These are phyloP conservation scores for Mangifera indica DNA, from an alignment of 345 rosid species.

Conservation along the genomic window DNA sequence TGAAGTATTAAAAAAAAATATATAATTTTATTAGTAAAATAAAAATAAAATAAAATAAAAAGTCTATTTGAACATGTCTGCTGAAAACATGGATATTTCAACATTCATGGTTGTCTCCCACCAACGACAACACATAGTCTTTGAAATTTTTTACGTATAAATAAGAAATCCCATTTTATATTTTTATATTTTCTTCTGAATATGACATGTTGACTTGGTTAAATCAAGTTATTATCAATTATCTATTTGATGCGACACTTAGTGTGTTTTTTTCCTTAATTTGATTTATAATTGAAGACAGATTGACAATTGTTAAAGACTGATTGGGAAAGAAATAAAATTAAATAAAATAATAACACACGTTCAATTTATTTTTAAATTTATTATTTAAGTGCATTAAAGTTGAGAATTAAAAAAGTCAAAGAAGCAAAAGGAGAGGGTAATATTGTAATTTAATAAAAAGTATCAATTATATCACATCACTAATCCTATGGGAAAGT, in stretches of 20 bases:
- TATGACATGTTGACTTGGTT: neutral
- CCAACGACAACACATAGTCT: neutral
- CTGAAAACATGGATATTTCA: neutral
- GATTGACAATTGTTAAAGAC: too few species aligned
- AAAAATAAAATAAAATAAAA: neutral
- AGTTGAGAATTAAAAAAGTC: neutral
- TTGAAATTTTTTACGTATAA: neutral
- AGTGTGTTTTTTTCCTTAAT: too few species aligned
- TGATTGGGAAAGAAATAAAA: too few species aligned
- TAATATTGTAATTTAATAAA: neutral
- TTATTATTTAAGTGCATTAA: neutral
- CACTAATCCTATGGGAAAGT: neutral
- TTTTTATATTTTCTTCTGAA: neutral
- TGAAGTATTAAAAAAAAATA: too few species aligned
- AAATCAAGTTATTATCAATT: neutral
- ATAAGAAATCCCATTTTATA: too few species aligned
- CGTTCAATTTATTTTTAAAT: too few species aligned
- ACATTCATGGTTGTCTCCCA: conserved; percentile 17
- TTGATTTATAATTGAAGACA: too few species aligned
- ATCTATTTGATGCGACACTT: too few species aligned
- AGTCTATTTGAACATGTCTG: neutral
- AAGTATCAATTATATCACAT: neutral
- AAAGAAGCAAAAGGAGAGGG: neutral
- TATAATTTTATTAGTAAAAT: too few species aligned
- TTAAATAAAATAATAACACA: too few species aligned